Conservation (phyloP, 495 filamentous ascomycete genomes). For the Podospora appendiculata region DNA sequence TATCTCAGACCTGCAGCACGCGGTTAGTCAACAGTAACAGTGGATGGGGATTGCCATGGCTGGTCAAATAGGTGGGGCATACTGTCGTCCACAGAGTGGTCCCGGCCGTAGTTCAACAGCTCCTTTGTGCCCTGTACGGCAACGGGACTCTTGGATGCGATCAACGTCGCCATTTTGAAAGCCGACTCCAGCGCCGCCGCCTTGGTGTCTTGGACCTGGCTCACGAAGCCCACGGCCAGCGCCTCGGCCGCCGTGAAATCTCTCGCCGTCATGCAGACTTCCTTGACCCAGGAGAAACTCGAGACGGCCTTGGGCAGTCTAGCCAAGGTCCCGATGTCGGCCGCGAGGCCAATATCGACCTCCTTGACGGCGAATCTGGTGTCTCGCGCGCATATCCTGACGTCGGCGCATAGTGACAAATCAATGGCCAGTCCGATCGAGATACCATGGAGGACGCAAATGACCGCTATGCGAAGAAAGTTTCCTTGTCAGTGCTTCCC, state of each 20-base stretch:
- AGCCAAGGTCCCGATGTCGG: conserved; percentile 82
- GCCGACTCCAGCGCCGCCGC: conserved; percentile 53
- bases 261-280: conserved; percentile 72
- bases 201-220: conserved; percentile 62
- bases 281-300: conserved; percentile 79
- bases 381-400: conserved; percentile 62
- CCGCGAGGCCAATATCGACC: conserved; percentile 90
- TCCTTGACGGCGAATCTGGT: conserved; percentile 79
- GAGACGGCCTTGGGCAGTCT: conserved; percentile 82
- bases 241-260: conserved; percentile 77
- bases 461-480: conserved; percentile 50
- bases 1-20: conserved; percentile 58
- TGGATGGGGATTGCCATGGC: background rate
- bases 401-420: conserved; percentile 66
- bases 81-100: conserved; percentile 72
- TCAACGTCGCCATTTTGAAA: conserved; percentile 54
- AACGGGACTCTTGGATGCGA: conserved; percentile 81
- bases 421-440: conserved; percentile 80
- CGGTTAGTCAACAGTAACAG: conserved; percentile 1
- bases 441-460: conserved; percentile 76
- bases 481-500: background rate
- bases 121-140: conserved; percentile 93
- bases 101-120: conserved; percentile 77
- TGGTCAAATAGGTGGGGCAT: conserved; percentile 16
- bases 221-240: conserved; percentile 74